phyloP scores from a whole-genome alignment of 2,329 filamentous ascomycete species.

The Gaeumannomyces tritici region DNA sequence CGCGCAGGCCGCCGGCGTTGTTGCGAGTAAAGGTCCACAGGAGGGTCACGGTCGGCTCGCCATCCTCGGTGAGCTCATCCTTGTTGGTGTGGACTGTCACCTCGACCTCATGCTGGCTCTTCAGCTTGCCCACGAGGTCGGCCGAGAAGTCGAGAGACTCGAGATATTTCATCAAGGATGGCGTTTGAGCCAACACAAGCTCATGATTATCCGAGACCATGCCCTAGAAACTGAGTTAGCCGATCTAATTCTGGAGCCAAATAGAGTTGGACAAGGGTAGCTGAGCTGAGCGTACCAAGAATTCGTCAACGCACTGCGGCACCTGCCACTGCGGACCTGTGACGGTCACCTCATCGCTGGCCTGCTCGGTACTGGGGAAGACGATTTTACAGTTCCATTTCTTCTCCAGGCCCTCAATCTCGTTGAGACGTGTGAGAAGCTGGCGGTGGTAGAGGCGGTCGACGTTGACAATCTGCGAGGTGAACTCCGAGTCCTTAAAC shows the following conservation, averaged over 20 bases:
- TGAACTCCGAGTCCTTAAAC: slow-evolving; percentile 81
- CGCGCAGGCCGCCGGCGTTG: slow-evolving; percentile 88
- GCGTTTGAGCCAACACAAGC: slow-evolving; percentile 68
- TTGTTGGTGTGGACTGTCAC: slow-evolving; percentile 61
- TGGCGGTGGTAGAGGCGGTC: slow-evolving; percentile 94
- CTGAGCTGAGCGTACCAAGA: slow-evolving; percentile 51
- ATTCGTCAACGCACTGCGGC: slow-evolving; percentile 90
- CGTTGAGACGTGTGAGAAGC: slow-evolving; percentile 75
- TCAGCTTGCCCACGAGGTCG: slow-evolving; percentile 75
- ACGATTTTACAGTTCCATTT: slow-evolving; percentile 99
- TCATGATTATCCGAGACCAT: slow-evolving; percentile 98
- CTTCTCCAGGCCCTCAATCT: slow-evolving; percentile 93
- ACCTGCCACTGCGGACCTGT: slow-evolving; percentile 98
- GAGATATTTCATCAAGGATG: slow-evolving; percentile 71
- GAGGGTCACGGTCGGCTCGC: slow-evolving; percentile 49
- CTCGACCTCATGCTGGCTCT: slow-evolving; percentile 85
- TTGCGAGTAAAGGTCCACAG: slow-evolving; percentile 87
- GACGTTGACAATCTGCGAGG: slow-evolving; percentile 85
- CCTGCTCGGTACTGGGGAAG: slow-evolving; percentile 94
- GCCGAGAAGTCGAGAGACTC: slow-evolving; percentile 71
- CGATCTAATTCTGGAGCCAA: slow-evolving; percentile 1
- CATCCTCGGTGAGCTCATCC: slow-evolving; percentile 48
- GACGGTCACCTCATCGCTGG: slow-evolving; percentile 90
- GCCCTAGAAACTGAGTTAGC: slow-evolving; percentile 46
- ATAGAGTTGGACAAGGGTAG: neutral